These are phyloP conservation scores for Letharia lupina DNA, from an alignment of 495 filamentous ascomycete species.

Conservation along the genomic window DNA sequence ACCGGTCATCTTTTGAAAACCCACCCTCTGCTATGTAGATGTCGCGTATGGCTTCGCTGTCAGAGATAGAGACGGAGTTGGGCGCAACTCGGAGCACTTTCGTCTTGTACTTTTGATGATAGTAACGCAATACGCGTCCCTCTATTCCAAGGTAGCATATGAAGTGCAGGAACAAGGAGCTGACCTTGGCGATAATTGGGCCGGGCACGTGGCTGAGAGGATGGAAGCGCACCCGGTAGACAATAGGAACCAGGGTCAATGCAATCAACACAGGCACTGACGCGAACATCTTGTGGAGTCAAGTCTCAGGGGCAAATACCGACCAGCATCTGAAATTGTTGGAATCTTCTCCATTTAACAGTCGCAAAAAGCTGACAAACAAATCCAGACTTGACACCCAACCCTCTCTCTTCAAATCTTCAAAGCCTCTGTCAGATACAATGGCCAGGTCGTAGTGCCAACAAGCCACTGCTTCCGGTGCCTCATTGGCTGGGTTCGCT, in stretches of 20 bases:
- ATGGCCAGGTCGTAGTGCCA: no score
- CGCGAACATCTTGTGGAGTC: no score
- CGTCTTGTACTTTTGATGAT: slow-evolving; percentile 56
- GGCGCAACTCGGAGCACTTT: slow-evolving; percentile 51
- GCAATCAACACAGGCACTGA: no score
- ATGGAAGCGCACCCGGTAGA: slow-evolving; percentile 9
- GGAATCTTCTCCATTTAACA: no score
- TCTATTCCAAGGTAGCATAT: slow-evolving; percentile 38
- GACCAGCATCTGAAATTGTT: no score
- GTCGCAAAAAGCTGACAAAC: no score
- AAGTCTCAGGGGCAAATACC: no score
- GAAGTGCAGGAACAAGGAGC: slow-evolving; percentile 37
- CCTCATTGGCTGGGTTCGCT: no score
- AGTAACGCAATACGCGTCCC: slow-evolving; percentile 20
- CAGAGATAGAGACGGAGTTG: slow-evolving; percentile 50
- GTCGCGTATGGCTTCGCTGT: slow-evolving; percentile 40
- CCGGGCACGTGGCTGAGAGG: slow-evolving; percentile 28
- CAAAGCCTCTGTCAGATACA: no score
- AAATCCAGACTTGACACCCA: no score
- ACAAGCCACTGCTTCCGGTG: no score
- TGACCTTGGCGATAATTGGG: slow-evolving; percentile 32
- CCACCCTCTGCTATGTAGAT: slow-evolving; percentile 42
- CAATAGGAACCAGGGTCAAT: background rate
- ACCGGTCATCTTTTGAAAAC: slow-evolving; percentile 39
- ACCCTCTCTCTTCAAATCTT: no score